Percentiles rank a stretch among this genome's conserved stretches.
These are phyloP conservation scores for Chenopodium formosanum DNA, from an alignment of 148 eudicot species.

Conservation along the genomic window DNA sequence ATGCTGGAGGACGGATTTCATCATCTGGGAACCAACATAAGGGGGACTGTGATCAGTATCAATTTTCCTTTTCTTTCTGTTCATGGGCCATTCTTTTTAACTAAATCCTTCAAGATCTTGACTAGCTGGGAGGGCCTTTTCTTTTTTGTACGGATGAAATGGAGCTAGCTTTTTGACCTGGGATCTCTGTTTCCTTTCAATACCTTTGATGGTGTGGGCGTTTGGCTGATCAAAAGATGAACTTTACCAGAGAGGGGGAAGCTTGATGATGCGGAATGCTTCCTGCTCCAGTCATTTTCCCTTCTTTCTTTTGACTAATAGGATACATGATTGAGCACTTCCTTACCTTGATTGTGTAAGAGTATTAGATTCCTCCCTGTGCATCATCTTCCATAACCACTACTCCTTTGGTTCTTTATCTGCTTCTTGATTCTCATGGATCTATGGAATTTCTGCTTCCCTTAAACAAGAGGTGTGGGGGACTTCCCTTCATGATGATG, in stretches of 20 bases:
- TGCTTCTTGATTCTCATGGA: not conserved
- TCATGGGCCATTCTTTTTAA: not conserved
- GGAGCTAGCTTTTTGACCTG: not conserved
- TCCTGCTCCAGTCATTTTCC: not conserved
- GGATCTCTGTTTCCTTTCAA: not conserved
- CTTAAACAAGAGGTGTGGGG: not conserved
- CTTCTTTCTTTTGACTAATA: not conserved
- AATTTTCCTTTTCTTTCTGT: not conserved
- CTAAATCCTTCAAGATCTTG: not conserved
- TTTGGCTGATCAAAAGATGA: not conserved
- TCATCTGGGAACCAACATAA: no score
- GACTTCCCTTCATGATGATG: no score
- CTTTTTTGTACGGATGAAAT: not conserved
- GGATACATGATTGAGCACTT: not conserved
- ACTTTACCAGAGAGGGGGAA: not conserved
- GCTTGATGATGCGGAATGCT: no score
- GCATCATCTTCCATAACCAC: not conserved
- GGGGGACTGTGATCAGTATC: not conserved
- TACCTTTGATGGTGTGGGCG: not conserved
- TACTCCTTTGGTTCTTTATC: not conserved
- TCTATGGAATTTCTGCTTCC: not conserved
- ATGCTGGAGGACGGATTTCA: not conserved
- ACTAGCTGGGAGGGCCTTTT: not conserved
- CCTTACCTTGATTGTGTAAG: not conserved
- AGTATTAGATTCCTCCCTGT: no score